Base-by-base conservation (phyloP, 2,329 filamentous ascomycete genomes). In the Cercospora brassicicola region DNA sequence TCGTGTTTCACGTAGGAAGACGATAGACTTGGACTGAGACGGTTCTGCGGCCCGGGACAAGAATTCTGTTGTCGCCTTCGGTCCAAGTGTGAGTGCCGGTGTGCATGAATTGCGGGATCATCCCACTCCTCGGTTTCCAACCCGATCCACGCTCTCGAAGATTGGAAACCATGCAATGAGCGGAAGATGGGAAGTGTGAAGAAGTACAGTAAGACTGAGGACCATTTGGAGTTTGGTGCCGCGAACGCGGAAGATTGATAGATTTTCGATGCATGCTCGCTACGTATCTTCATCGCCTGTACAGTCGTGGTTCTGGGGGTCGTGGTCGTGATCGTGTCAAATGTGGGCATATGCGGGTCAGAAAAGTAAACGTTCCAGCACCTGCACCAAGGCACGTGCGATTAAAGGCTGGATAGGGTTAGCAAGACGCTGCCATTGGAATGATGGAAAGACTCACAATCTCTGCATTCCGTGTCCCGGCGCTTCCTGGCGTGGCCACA, bases 401-500 rank as follows among this genome's bases (percentile, higher is more conserved):
- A 76, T 48, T 4, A 73, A 30, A 23, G 76, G 76, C 76, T 78
- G 56, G n/a, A 51, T 6, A 9, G 3, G 33, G 67, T 76, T 61
- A 76, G 73, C 51, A 61, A 15, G 15, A 15, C 11, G 45, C 3
- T 28, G 2, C n/a, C 18, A 13, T 3, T 11, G 45, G n/a, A 8
- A 36, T 18, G 28, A 48, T 42, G 23, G 23, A 53, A 6, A 33
- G 18, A 76, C 78, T 76, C 61, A 79, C 78, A n/a, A 76, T 69
- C 48, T 78, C 69, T 23, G 69, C 72, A 28, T 67, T 69, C 60
- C 74, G 73, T 30, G 69, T 60, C 1, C 71, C 77, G 48, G 68
- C 72, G 42, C 55, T 55, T 33, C 72, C 77, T 48, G 76, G 74
- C 18, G 75, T 77, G 28, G 77, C 77, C n/a, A 79, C 78, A 23